phyloP scores from a whole-genome alignment of 2,329 filamentous ascomycete species.

The Alternaria burnsii region DNA sequence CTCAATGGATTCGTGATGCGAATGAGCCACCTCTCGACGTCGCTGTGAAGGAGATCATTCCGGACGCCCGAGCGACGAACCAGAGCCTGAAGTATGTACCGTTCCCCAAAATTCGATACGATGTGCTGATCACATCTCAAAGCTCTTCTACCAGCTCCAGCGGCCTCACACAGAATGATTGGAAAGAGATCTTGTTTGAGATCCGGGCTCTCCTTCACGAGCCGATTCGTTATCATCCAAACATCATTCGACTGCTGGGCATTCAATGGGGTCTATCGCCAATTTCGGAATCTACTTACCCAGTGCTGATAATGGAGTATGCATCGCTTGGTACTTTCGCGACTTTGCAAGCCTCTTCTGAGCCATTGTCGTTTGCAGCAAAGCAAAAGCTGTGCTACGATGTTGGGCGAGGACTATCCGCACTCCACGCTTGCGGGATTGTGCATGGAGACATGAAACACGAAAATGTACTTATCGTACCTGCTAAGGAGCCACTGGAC shows the following conservation, averaged over 20 bases:
- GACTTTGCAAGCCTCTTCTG: conserved; percentile 10
- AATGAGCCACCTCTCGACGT: background rate
- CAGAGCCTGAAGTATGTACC: no score
- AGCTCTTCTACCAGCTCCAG: background rate
- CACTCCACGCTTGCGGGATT: conserved; percentile 17
- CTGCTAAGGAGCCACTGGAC: background rate
- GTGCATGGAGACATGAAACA: conserved; percentile 24
- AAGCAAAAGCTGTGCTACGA: conserved; percentile 24
- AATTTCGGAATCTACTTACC: conserved; percentile 8
- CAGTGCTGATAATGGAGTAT: conserved; percentile 20
- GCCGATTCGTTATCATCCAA: background rate
- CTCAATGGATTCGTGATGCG: background rate
- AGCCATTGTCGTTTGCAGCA: conserved; percentile 1
- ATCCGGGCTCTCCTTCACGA: background rate
- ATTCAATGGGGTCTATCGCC: conserved; percentile 17
- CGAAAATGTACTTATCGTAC: conserved; percentile 22
- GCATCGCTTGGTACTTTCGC: conserved; percentile 15
- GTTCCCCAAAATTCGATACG: no score
- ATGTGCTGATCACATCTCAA: no score
- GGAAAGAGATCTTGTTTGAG: background rate
- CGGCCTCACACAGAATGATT: background rate
- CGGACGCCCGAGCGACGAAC: no score
- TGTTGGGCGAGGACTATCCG: conserved; percentile 11
- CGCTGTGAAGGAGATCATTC: conserved; percentile 1
- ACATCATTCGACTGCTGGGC: background rate